Percentiles rank a stretch among this genome's conserved stretches.
Conservation (phyloP, 2,329 filamentous ascomycete genomes). For the Neonectria sp. region DNA sequence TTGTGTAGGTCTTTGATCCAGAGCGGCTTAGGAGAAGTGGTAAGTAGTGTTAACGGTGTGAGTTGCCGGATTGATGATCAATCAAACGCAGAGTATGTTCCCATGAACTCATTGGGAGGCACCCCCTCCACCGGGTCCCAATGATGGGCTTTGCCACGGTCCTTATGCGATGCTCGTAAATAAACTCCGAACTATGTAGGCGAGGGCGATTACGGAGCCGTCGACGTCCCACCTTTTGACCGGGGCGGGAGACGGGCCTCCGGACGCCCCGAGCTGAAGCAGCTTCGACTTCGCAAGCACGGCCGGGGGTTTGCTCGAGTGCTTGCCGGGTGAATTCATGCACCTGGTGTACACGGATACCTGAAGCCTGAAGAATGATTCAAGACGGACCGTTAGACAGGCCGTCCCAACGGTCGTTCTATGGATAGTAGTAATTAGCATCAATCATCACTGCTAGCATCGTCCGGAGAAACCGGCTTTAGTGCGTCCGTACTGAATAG, state of each 20-base stretch:
- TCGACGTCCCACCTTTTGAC: background rate
- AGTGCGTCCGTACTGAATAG: background rate
- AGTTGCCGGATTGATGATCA: background rate
- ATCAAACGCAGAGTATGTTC: background rate
- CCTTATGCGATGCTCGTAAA: background rate
- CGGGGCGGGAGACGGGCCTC: background rate
- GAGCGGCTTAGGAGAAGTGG: background rate
- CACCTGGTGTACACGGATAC: background rate
- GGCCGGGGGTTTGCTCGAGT: background rate
- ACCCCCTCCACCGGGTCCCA: too few species aligned
- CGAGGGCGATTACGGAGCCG: background rate
- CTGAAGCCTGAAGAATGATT: background rate
- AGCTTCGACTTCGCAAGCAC: background rate
- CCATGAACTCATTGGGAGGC: background rate
- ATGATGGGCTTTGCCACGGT: background rate
- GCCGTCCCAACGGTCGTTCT: background rate
- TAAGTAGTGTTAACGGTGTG: background rate
- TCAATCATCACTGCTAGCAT: background rate
- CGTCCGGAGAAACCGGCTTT: background rate
- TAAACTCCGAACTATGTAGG: background rate
- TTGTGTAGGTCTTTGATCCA: background rate
- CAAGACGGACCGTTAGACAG: background rate
- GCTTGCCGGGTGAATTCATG: background rate
- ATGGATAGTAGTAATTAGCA: too few species aligned
- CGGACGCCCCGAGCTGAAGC: background rate